Evolutionary conservation across 495 filamentous ascomycete genomes (phyloP).

Genomic region (Aspergillus cavernicola): DNA sequence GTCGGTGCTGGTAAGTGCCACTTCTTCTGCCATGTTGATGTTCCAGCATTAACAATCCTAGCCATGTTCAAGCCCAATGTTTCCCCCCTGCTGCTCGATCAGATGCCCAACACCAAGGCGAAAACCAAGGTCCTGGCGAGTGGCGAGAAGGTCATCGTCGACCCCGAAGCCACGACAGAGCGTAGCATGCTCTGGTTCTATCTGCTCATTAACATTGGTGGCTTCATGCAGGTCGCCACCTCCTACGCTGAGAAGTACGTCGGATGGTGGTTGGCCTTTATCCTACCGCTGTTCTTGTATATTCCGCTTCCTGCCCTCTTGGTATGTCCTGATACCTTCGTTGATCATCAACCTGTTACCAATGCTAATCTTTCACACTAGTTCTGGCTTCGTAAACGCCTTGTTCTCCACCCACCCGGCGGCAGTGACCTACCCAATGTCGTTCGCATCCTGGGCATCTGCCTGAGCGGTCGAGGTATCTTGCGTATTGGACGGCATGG

Average conservation of each 20-base stretch:
- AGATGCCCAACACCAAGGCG: constrained; percentile 25
- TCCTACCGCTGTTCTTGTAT: constrained; percentile 45
- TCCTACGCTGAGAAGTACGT: constrained; percentile 40
- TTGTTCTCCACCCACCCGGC: constrained; percentile 10
- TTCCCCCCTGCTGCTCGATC: constrained; percentile 34
- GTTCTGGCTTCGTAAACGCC: not conserved
- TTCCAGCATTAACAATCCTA: not conserved
- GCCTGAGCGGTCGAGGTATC: constrained; percentile 29
- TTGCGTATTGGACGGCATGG: constrained; percentile 51
- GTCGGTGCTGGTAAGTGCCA: constrained; percentile 29
- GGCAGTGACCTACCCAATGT: constrained; percentile 24
- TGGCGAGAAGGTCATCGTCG: constrained; percentile 40
- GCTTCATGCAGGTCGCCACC: constrained; percentile 35
- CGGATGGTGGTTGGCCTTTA: constrained; percentile 35
- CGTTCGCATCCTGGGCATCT: not conserved
- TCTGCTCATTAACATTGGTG: constrained; percentile 35
- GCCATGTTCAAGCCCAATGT: constrained; percentile 38
- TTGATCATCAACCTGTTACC: not conserved
- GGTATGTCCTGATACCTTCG: constrained; percentile 12
- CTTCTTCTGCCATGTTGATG: not conserved
- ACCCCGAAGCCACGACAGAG: constrained; percentile 31
- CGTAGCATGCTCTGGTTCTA: constrained; percentile 38
- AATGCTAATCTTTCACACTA: not conserved
- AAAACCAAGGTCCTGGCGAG: constrained; percentile 32
- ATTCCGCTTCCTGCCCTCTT: constrained; percentile 51